Evolutionary conservation across 805 yeast species (phyloP).

Genomic region (Pichia deserticola): DNA sequence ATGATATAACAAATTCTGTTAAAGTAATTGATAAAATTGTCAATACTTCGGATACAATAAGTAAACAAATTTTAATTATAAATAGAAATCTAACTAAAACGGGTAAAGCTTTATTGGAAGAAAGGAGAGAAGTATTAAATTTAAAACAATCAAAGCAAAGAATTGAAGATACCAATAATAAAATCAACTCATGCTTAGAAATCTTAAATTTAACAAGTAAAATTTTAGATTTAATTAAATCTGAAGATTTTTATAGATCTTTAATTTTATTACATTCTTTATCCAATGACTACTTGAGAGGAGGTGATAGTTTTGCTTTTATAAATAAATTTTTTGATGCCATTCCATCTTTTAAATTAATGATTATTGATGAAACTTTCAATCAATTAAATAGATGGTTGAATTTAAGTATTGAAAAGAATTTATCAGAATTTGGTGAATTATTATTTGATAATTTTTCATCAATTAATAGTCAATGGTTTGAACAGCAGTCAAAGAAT

Average conservation of each 20-base stretch:
- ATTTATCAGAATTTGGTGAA: slow-evolving; percentile 52
- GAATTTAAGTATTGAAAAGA: slow-evolving; percentile 51
- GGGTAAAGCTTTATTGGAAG: slow-evolving; percentile 55
- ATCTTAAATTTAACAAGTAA: slow-evolving; percentile 82
- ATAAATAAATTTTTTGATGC: slow-evolving; percentile 66
- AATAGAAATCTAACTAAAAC: slow-evolving; percentile 53
- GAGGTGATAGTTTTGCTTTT: slow-evolving; percentile 61
- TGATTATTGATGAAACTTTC: slow-evolving; percentile 69
- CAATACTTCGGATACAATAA: slow-evolving; percentile 46
- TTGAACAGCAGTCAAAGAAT: slow-evolving; percentile 35
- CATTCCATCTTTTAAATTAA: slow-evolving; percentile 64
- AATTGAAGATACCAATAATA: slow-evolving; percentile 62
- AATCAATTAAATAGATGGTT: slow-evolving; percentile 61
- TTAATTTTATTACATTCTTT: slow-evolving; percentile 74
- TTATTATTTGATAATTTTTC: slow-evolving; percentile 47
- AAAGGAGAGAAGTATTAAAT: slow-evolving; percentile 52
- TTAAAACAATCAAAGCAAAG: slow-evolving; percentile 58
- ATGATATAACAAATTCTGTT: slow-evolving; percentile 49
- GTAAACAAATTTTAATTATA: slow-evolving; percentile 48
- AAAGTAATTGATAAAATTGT: slow-evolving; percentile 58
- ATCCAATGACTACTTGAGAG: slow-evolving; percentile 58
- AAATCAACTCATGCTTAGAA: slow-evolving; percentile 66
- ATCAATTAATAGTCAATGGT: slow-evolving; percentile 56
- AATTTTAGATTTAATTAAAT: slow-evolving; percentile 71
- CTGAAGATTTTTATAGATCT: slow-evolving; percentile 76